These are phyloP conservation scores for Pseudocercospora crystallina DNA, from an alignment of 2,329 filamentous ascomycete species.

Conservation along the genomic window DNA sequence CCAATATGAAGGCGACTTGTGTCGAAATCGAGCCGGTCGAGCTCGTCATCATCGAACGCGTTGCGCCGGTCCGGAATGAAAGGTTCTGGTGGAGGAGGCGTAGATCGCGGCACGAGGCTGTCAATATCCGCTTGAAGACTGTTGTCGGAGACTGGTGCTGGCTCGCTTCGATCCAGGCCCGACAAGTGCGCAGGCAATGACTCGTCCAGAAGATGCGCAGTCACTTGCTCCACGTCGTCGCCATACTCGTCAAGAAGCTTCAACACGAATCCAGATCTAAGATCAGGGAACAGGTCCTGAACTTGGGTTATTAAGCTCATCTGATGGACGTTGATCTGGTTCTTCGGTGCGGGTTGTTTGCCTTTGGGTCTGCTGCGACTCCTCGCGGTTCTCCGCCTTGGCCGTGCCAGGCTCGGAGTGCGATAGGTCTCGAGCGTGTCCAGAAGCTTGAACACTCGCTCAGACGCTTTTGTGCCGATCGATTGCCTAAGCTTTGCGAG, in stretches of 20 bases:
- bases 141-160: conserved; percentile 50
- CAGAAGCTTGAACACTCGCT: conserved; percentile 61
- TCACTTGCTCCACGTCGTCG: conserved; percentile 74
- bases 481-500: conserved; percentile 62
- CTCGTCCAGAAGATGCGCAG: conserved; percentile 77
- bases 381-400: conserved; percentile 59
- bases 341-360: conserved; percentile 38
- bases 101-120: conserved; percentile 58
- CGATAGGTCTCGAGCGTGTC: conserved; percentile 60
- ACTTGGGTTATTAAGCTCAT: conserved; percentile 85
- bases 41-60: conserved; percentile 76
- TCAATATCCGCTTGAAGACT: conserved; percentile 29
- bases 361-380: conserved; percentile 68
- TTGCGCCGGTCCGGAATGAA: conserved; percentile 63
- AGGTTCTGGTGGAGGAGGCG: conserved; percentile 44
- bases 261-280: conserved; percentile 79
- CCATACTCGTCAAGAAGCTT: conserved; percentile 76
- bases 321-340: conserved; percentile 69
- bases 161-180: conserved; percentile 62
- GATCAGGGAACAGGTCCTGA: conserved; percentile 88
- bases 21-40: conserved; percentile 69
- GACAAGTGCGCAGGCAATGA: conserved; percentile 70
- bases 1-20: conserved; percentile 74
- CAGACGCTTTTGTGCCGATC: conserved; percentile 52
- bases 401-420: conserved; percentile 51